Base-by-base conservation (phyloP, 2,329 filamentous ascomycete genomes). In the Alternaria arbusti region DNA sequence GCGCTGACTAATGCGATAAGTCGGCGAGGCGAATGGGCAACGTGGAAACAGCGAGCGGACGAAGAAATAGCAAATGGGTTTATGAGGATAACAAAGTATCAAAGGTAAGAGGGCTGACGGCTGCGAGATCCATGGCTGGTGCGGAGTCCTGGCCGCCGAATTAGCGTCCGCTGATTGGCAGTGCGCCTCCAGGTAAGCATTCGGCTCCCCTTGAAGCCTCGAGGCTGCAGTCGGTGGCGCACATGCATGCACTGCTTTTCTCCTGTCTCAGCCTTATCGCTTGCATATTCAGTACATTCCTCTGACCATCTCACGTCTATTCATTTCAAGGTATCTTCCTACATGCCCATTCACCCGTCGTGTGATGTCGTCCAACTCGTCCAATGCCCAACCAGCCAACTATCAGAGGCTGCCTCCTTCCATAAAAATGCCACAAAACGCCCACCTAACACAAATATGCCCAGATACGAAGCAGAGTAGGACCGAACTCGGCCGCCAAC, bases 111-210 rank as follows among this genome's bases (percentile, higher is more conserved):
- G 49, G 11, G 60, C 52, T 36, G 36, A 60, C 26, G 45, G 20
- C 28, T 7, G 49, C 17, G 49, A 36, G 46, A 40, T 40, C 1
- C 36, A 36, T 36, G 32, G 25, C 22, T 55, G 13, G 56, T 55
- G 56, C 57, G 50, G 59, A 63, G 56, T 22, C 45, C 51, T 66
- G 65, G 66, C 61, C 58, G 50, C 60, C 28, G 40, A 32, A 49
- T 54, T 54, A 59, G 49, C 49, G 55, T 26, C 36, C 9, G 46
- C 45, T 61, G 50, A 54, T 56, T 25, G 50, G 54, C 61, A 46
- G 49, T 52, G 46, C 51, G n/a, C 36, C 36, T 40, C 8, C 36
- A 40, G 36, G 32, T 10, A 36, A 36, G 32, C 32, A 36, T 36
- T 36, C 32, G 32, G 36, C 36, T 40, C 36, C n/a, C 36, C 36